Percentiles rank a stretch among this genome's conserved stretches.
Conservation (phyloP, 192 early-diverging fungal species). For the Spinellus fusiger region DNA sequence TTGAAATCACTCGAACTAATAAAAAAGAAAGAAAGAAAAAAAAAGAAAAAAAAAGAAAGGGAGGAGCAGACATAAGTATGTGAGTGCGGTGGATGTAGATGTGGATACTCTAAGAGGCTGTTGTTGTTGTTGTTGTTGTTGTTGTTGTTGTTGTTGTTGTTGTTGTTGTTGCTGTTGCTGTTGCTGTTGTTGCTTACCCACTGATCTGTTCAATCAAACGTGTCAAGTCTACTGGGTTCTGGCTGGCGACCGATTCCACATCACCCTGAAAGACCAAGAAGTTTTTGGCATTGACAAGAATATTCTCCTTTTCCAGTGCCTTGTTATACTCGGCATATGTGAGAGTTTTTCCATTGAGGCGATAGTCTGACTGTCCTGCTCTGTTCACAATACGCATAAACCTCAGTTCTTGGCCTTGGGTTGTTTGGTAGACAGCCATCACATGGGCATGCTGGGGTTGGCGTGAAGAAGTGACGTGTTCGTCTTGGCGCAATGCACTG, state of each 20-base stretch:
- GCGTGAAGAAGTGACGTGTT: slow-evolving; percentile 21
- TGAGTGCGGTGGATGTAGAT: not conserved
- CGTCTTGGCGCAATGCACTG: slow-evolving; percentile 43
- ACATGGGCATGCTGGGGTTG: slow-evolving; percentile 63
- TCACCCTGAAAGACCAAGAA: slow-evolving; percentile 99
- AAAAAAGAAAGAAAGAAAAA: slow-evolving; percentile 2
- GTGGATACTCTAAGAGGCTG: not conserved
- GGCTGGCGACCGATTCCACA: slow-evolving; percentile 94
- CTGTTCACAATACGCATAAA: slow-evolving; percentile 70
- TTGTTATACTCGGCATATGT: slow-evolving; percentile 71
- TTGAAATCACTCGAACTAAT: slow-evolving; percentile 80
- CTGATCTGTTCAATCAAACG: slow-evolving; percentile 94
- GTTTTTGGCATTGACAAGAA: slow-evolving; percentile 92
- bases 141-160: not conserved
- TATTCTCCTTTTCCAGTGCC: slow-evolving; percentile 78
- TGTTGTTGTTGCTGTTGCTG: not conserved
- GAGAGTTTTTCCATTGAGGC: slow-evolving; percentile 73
- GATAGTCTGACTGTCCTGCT: slow-evolving; percentile 80
- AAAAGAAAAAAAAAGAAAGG: not conserved
- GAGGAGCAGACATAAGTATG: not conserved
- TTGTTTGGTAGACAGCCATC: slow-evolving; percentile 75
- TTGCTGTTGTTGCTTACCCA: slow-evolving; percentile 38
- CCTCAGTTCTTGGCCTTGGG: slow-evolving; percentile 49
- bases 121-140: not conserved
- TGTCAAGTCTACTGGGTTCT: slow-evolving; percentile 91